Base-by-base conservation (phyloP, 441 rosid genomes). In the Erodium texanum region DNA sequence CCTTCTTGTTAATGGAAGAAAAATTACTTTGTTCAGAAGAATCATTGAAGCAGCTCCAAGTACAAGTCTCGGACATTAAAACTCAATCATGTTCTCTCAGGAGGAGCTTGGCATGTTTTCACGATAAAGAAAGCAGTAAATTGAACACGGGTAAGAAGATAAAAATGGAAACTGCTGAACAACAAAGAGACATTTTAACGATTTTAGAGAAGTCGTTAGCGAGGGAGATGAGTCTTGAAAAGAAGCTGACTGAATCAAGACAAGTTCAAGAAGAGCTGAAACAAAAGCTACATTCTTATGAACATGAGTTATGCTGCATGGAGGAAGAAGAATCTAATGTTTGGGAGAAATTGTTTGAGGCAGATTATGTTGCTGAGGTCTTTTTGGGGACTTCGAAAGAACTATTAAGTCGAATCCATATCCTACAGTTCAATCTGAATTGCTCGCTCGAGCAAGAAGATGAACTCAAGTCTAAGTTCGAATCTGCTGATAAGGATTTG, bases 171-270 rank as follows among this genome's bases (percentile, higher is more conserved):
- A 41, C 48, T 9, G 48, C 11, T 7, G 48, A 41, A 9, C 48
- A 41, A 41, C 48, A 9, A 41, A 41, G 48, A 41, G 48, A 41
- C 12, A 12, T 7, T 12, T 12, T 41, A 12, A 8, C 9, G 11
- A 41, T 41, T 9, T 12, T 41, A 9, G 99, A 92, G 82, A 87
- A 86, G 76, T 88, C 98, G 69, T 79, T 94, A 85, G 94, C 96
- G 7, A 87, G 89, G 75, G 99, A 94, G 82, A 78, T 94, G 80
- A 96, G 89, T 72, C 81, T 88, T 67, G 98, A 94, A 75, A 86
- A 87, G 83, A 92, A 87, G 74, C 75, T 92, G 67, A 75, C 73
- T n/a, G 96, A 92, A 66, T 82, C 91, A 29, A 85, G 83, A 77
- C 84, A 82, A 68, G 64, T 56, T 15, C 92, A 86, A 63, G 86